Percentiles rank a stretch among this genome's conserved stretches.
Evolutionary conservation across 164 flowering plant genomes (phyloP).

Genomic region (Akebia trifoliata): DNA sequence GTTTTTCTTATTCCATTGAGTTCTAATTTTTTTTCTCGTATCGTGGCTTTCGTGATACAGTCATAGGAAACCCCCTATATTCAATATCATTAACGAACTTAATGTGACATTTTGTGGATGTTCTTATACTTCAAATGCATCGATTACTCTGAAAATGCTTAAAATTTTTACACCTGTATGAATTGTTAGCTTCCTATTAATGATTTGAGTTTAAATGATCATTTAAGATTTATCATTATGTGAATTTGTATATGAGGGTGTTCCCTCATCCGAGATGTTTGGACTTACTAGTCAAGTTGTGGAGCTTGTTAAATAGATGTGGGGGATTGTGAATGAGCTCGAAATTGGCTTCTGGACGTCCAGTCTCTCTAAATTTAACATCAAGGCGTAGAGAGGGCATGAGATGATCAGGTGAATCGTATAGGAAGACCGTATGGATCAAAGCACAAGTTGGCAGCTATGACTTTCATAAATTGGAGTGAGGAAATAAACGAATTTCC

Average conservation of each 20-base stretch:
- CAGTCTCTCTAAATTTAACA: conserved; percentile 74
- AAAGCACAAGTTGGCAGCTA: conserved; percentile 54
- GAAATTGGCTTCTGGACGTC: conserved; percentile 88
- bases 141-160: not conserved
- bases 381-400: conserved; percentile 72
- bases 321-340: conserved; percentile 71
- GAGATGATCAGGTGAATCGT: conserved; percentile 90
- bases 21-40: not conserved
- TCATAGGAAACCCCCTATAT: not conserved
- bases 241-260: no score
- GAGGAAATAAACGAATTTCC: no score
- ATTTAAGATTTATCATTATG: not conserved
- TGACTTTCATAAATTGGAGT: conserved; percentile 58
- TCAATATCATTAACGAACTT: not conserved
- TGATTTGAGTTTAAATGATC: not conserved
- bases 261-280: conserved; percentile 77
- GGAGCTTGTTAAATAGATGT: conserved; percentile 79
- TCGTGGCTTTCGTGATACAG: not conserved
- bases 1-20: not conserved
- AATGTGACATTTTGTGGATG: not conserved
- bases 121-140: not conserved
- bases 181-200: not conserved
- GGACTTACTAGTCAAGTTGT: conserved; percentile 67
- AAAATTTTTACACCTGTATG: not conserved
- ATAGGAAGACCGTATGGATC: conserved; percentile 63